Percentiles rank a stretch among this genome's conserved stretches.
Conservation (phyloP, 257 asterid genomes). For the Nicotiana obtusifolia region DNA sequence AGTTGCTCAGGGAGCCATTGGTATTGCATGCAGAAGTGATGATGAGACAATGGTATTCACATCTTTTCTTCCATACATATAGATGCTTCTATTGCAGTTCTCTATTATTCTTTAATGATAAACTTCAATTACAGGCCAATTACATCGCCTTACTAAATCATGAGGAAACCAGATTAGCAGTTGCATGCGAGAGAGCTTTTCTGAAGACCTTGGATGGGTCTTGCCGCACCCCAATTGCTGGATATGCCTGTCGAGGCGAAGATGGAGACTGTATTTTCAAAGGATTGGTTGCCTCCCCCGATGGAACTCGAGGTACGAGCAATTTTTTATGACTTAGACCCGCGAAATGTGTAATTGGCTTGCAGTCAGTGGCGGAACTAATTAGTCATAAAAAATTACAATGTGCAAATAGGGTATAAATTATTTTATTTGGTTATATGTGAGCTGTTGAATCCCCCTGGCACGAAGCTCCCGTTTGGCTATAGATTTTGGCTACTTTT, state of each 20-base stretch:
- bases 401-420: too few species aligned
- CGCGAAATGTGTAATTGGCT: not conserved
- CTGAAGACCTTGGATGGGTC: constrained; percentile 79
- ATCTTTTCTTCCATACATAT: not conserved
- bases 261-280: constrained; percentile 69
- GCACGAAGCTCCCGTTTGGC: too few species aligned
- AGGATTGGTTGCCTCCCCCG: constrained; percentile 92
- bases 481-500: too few species aligned
- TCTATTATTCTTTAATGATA: not conserved
- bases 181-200: constrained; percentile 86
- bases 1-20: constrained; percentile 98
- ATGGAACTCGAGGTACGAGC: constrained; percentile 64
- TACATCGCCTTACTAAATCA: constrained; percentile 77
- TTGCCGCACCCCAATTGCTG: constrained; percentile 94
- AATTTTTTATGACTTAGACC: not conserved
- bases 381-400: too few species aligned
- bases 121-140: constrained; percentile 43
- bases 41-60: constrained; percentile 73
- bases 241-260: constrained; percentile 64
- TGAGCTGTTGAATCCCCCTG: too few species aligned
- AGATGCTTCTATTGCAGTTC: not conserved
- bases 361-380: too few species aligned
- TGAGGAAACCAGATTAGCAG: constrained; percentile 88
- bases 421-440: too few species aligned
- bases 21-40: constrained; percentile 81